Conservation (phyloP, 495 filamentous ascomycete species). For the Copromyces sp. region DNA sequence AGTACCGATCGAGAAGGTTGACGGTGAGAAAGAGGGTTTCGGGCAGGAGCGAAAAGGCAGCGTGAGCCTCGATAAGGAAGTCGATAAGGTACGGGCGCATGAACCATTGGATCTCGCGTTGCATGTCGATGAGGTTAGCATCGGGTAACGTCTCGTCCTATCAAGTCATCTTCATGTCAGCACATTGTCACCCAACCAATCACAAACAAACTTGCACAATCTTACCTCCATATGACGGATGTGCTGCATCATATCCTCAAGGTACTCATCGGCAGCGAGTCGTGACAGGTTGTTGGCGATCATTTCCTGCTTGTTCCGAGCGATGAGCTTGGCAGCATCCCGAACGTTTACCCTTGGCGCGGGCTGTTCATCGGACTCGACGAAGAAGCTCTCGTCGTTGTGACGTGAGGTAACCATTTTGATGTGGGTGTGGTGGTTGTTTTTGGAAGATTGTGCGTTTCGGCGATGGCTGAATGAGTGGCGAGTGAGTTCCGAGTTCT, state of each 20-base stretch:
- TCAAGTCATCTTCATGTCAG: neutral
- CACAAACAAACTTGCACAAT: slow-evolving; percentile 1
- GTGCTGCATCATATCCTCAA: slow-evolving; percentile 83
- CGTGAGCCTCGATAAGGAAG: slow-evolving; percentile 95
- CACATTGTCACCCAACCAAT: slow-evolving; percentile 3
- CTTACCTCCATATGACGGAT: slow-evolving; percentile 95
- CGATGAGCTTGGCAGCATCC: slow-evolving; percentile 63
- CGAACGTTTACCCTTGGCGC: slow-evolving; percentile 42
- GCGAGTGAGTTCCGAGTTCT: slow-evolving; percentile 40
- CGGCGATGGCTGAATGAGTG: slow-evolving; percentile 22
- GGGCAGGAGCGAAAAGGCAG: slow-evolving; percentile 84
- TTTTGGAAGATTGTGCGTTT: neutral
- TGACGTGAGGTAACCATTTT: slow-evolving; percentile 62
- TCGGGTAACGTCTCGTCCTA: slow-evolving; percentile 87
- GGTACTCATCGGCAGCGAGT: slow-evolving; percentile 73
- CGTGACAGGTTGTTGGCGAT: slow-evolving; percentile 82
- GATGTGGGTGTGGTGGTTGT: slow-evolving; percentile 19
- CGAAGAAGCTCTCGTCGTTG: slow-evolving; percentile 63
- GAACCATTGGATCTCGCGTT: slow-evolving; percentile 98
- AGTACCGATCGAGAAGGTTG: slow-evolving; percentile 95
- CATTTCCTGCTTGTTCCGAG: slow-evolving; percentile 65
- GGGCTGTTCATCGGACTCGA: slow-evolving; percentile 61
- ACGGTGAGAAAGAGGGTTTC: slow-evolving; percentile 92
- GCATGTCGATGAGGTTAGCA: slow-evolving; percentile 94
- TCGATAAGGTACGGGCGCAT: slow-evolving; percentile 98